These are phyloP conservation scores for Vanrija sp. DNA, from an alignment of 1,284 basidiomycete genomes.

Conservation along the genomic window DNA sequence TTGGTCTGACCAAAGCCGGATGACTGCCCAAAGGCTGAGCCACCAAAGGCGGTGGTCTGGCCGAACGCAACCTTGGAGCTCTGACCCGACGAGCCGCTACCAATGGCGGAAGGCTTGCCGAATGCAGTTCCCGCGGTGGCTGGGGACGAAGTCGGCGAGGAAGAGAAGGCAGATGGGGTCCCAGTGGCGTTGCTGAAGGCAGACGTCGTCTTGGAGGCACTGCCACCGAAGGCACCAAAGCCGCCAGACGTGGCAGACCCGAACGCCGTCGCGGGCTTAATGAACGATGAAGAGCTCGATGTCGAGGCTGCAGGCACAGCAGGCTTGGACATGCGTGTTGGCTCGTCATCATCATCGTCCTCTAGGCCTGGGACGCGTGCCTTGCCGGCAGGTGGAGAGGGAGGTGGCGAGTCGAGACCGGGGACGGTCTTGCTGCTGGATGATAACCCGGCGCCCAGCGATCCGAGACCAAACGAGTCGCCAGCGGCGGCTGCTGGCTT, in stretches of 20 bases:
- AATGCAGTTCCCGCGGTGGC: background rate
- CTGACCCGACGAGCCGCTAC: slow-evolving; percentile 1
- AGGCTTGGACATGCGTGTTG: slow-evolving; percentile 15
- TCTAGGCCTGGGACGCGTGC: slow-evolving; percentile 14
- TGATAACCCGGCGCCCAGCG: slow-evolving; percentile 29
- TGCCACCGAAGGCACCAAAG: slow-evolving; percentile 29
- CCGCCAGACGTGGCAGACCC: slow-evolving; percentile 19
- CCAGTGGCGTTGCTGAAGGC: background rate
- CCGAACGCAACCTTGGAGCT: slow-evolving; percentile 12
- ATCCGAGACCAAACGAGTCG: slow-evolving; percentile 40
- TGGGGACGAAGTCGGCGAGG: background rate
- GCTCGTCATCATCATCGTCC: slow-evolving; percentile 20
- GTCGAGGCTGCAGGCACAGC: slow-evolving; percentile 10
- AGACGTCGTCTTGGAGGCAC: background rate
- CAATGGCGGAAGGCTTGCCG: slow-evolving; percentile 10
- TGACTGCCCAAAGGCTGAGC: slow-evolving; percentile 21
- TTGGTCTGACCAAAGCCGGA: slow-evolving; percentile 12
- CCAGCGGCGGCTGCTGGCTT: background rate
- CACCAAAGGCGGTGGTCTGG: slow-evolving; percentile 6
- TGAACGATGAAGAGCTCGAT: slow-evolving; percentile 24
- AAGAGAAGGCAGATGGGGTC: slow-evolving; percentile 5
- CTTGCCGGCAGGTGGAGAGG: slow-evolving; percentile 16
- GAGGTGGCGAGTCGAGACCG: slow-evolving; percentile 34
- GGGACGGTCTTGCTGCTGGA: slow-evolving; percentile 17
- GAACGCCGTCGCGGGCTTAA: slow-evolving; percentile 45